A percentile compares a stretch with the other conserved stretches of the same genome.
These are phyloP conservation scores for Barnettozyma vustinii DNA, from an alignment of 805 yeast genomes.

Conservation along the genomic window DNA sequence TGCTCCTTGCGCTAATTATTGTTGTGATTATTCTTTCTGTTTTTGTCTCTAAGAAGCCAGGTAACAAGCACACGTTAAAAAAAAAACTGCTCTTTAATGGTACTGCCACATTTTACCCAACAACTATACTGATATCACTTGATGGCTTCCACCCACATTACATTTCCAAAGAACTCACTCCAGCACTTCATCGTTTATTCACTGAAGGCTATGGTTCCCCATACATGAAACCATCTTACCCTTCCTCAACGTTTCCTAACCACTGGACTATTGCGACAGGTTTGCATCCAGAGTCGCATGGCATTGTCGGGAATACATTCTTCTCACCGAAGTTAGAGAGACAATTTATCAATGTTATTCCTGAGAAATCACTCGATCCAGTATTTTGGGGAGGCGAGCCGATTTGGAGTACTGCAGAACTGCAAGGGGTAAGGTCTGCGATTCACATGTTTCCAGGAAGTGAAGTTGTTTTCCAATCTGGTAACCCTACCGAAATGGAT, in stretches of 20 bases:
- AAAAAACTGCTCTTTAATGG: slow-evolving; percentile 17
- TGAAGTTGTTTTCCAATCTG: slow-evolving; percentile 53
- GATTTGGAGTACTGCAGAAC: slow-evolving; percentile 71
- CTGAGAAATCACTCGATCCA: slow-evolving; percentile 43
- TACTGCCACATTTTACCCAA: slow-evolving; percentile 41
- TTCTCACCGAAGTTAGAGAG: slow-evolving; percentile 52
- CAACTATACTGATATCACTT: slow-evolving; percentile 73
- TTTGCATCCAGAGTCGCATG: slow-evolving; percentile 74
- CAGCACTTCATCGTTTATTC: slow-evolving; percentile 57
- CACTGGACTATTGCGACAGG: slow-evolving; percentile 93
- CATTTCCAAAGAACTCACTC: slow-evolving; percentile 60
- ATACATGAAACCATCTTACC: slow-evolving; percentile 81
- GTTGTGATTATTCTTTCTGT: slow-evolving; percentile 17
- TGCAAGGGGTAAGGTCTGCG: slow-evolving; percentile 57
- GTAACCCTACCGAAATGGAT: slow-evolving; percentile 51
- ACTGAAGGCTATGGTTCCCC: slow-evolving; percentile 60
- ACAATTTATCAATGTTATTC: slow-evolving; percentile 61
- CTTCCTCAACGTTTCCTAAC: slow-evolving; percentile 85
- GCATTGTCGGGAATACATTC: slow-evolving; percentile 80
- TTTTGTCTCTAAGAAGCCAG: slow-evolving; percentile 12
- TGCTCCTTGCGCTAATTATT: slow-evolving; percentile 10
- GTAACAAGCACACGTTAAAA: background rate
- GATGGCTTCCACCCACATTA: slow-evolving; percentile 94
- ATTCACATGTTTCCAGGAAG: slow-evolving; percentile 98
- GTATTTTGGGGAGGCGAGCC: slow-evolving; percentile 92